Evolutionary conservation across 2,329 filamentous ascomycete species (phyloP), one percentile per base, ranked within the genome.

Genomic region (Cladophialophora exuberans): DNA sequence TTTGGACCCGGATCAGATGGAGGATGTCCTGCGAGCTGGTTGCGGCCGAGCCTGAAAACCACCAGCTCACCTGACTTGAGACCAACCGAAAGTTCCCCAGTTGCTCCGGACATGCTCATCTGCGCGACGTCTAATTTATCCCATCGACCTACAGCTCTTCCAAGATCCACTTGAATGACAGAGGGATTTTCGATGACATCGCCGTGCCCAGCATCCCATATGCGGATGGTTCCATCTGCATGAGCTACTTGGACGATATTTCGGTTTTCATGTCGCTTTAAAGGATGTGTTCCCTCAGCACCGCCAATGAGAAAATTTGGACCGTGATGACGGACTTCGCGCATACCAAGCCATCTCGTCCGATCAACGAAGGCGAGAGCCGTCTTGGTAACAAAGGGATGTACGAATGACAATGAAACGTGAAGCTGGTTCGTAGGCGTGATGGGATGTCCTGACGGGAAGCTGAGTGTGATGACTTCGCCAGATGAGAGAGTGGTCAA

Each of bases 401-500:
- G 91, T 5, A 96, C 87, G 60, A 97, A 89, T 1, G 88, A 88
- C 41, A 97, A 75, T 2, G 89, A 96, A 0, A 92, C 83, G 66
- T 96, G 93, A 4, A 99, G 80, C 72, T 96, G 90, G 66, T 97
- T 96, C 3, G 92, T 96, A 1, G 94, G 91, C 23, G 86, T 89
- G 52, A 97, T 95, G 1, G 90, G 88, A 70, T 92, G 89, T 23
- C 94, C 94, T 43, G 87, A 94, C 0, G 94, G 94, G 67, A 97
- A 97, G 65, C 87, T 96, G 69, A 97, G 76, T 0, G 93, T 96
- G 47, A 95, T 80, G 23, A 97, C 74, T 72, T 97, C 93, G 18
- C 94, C 94, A 1, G 91, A 96, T 0, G 87, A 85, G 3, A 97
- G 77, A 5, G 95, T 76, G 2, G 85, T 83, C 62, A 99, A 78